Evolutionary conservation across 1,284 basidiomycete genomes (phyloP).

Genomic region (Irpex sp.): DNA sequence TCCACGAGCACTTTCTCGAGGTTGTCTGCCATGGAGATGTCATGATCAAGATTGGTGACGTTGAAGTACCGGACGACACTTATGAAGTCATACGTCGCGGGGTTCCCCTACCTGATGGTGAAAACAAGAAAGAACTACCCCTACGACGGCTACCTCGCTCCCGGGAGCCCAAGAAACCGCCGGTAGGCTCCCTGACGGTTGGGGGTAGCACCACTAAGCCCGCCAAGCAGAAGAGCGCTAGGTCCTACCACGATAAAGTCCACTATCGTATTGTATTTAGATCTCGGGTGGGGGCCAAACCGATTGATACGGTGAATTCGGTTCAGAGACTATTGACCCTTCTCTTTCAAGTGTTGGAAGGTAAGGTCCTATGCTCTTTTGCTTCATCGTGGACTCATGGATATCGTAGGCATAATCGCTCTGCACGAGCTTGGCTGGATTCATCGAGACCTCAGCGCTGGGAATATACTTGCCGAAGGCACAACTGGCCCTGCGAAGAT

Average conservation of each 20-base stretch:
- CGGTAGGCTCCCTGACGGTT: neutral
- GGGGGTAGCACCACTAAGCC: neutral
- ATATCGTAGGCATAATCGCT: neutral
- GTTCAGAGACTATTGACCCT: neutral
- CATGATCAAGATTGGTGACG: neutral
- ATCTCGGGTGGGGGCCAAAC: neutral
- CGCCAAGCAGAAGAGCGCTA: neutral
- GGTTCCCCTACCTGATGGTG: too few species aligned
- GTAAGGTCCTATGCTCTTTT: too few species aligned
- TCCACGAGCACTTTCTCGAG: neutral
- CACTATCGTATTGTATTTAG: neutral
- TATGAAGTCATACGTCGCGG: neutral
- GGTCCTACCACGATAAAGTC: neutral
- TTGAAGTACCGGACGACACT: too few species aligned
- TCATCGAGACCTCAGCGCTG: neutral
- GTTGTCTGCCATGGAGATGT: neutral
- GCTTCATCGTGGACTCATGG: too few species aligned
- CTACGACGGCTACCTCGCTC: neutral
- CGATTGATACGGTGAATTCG: neutral
- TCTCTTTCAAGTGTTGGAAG: too few species aligned
- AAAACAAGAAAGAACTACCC: too few species aligned
- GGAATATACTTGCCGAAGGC: neutral
- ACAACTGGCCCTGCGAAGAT: neutral
- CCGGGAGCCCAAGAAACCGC: neutral
- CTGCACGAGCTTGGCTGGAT: neutral